These are phyloP conservation scores for Termitomyces sp. DNA, from an alignment of 768 basidiomycete genomes.

Conservation along the genomic window DNA sequence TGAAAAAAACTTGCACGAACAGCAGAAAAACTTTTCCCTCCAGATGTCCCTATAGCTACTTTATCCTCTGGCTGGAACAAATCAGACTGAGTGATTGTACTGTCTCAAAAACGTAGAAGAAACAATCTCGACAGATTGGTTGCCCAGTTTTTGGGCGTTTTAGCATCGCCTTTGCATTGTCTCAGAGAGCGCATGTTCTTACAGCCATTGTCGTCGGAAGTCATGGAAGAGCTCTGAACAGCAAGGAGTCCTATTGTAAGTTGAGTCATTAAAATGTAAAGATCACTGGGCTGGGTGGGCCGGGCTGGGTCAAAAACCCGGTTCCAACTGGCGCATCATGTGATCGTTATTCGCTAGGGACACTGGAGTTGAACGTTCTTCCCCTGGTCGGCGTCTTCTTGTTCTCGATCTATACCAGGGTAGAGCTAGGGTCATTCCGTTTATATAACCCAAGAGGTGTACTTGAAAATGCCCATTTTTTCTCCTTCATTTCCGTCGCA, in stretches of 20 bases:
- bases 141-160: slow-evolving; percentile 97
- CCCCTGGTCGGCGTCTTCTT: no score
- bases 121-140: slow-evolving; percentile 94
- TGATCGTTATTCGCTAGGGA: no score
- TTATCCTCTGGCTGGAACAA: slow-evolving; percentile 87
- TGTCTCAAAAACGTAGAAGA: slow-evolving; percentile 98
- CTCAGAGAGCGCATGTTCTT: slow-evolving; percentile 10
- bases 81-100: slow-evolving; percentile 79
- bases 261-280: no score
- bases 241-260: not conserved
- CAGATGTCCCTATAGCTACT: slow-evolving; percentile 97
- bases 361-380: no score
- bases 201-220: not conserved
- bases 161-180: slow-evolving; percentile 74
- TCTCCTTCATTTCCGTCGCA: no score
- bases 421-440: no score
- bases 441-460: no score
- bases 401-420: no score
- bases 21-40: slow-evolving; percentile 87
- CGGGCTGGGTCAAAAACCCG: no score
- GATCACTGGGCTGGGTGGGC: no score
- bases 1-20: not conserved
- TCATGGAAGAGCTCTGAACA: not conserved
- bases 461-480: no score
- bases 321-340: no score